Evolutionary conservation across 176 grass and related monocot species (phyloP).

Genomic region (Poa pratensis): DNA sequence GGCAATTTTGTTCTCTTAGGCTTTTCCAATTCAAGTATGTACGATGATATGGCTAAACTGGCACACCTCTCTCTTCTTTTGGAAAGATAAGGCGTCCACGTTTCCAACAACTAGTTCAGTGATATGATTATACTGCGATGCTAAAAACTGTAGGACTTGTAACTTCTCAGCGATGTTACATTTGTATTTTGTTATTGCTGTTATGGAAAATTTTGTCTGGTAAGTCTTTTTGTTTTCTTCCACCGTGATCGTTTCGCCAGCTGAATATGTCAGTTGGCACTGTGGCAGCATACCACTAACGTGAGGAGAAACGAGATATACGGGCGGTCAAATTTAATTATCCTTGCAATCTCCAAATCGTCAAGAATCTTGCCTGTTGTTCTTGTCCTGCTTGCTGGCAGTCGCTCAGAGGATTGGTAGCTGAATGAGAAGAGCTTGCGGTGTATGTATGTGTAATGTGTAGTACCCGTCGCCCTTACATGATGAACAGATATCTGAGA

Average conservation of each 20-base stretch:
- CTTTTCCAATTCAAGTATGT: background rate
- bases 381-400: background rate
- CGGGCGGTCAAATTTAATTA: background rate
- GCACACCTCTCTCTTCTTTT: background rate
- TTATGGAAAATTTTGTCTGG: too few relatives aligned
- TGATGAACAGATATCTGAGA: too few relatives aligned
- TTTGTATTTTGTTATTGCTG: background rate
- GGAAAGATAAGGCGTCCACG: background rate
- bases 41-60: background rate
- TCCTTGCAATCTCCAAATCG: background rate
- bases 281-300: too few relatives aligned
- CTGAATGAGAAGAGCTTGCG: too few relatives aligned
- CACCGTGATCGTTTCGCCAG: too few relatives aligned
- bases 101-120: background rate
- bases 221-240: too few relatives aligned
- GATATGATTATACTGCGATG: background rate
- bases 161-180: background rate
- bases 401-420: background rate
- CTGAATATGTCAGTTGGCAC: too few relatives aligned
- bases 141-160: background rate
- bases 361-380: background rate
- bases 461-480: too few relatives aligned
- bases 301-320: background rate
- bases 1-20: slow-evolving; percentile 37
- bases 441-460: background rate